phyloP scores from a whole-genome alignment of 768 basidiomycete genomes.

The Butyriboletus loyo region DNA sequence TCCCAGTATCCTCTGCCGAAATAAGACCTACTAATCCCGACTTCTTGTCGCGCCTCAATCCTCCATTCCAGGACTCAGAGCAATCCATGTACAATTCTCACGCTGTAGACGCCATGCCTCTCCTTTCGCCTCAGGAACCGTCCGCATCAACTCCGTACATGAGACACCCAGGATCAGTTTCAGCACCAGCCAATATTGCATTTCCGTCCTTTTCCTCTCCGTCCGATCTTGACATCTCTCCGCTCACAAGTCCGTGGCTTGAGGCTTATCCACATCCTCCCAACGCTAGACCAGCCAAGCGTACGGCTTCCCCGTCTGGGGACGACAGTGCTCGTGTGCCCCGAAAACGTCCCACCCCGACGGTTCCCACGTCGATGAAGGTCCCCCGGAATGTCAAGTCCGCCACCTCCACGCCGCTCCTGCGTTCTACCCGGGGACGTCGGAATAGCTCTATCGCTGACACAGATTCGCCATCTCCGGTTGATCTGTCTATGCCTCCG shows the following conservation, averaged over 20 bases:
- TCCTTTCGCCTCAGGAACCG: constrained; percentile 31
- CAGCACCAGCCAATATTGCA: constrained; percentile 73
- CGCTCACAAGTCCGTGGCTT: constrained; percentile 79
- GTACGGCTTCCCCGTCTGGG: constrained; percentile 53
- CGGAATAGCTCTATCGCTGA: constrained; percentile 43
- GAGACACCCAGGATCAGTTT: constrained; percentile 44
- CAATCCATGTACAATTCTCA: constrained; percentile 26
- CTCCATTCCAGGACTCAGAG: constrained; percentile 38
- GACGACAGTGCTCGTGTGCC: constrained; percentile 48
- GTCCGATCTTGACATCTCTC: constrained; percentile 68
- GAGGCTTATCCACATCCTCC: constrained; percentile 49
- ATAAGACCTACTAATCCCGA: constrained; percentile 58
- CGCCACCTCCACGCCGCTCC: constrained; percentile 56
- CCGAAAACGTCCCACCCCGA: constrained; percentile 54
- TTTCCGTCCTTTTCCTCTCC: constrained; percentile 53
- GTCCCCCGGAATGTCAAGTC: constrained; percentile 39
- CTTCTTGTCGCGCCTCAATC: constrained; percentile 61
- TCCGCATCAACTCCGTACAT: constrained; percentile 28
- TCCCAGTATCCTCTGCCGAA: constrained; percentile 60
- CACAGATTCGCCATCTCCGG: constrained; percentile 76
- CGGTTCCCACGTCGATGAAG: constrained; percentile 23
- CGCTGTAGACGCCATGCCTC: constrained; percentile 23
- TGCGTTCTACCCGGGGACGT: constrained; percentile 44
- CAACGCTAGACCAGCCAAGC: constrained; percentile 38
- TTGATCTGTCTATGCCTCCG: constrained; percentile 87